These are phyloP conservation scores for Apiotrichum gamsii DNA, from an alignment of 1,284 basidiomycete species.

Conservation along the genomic window DNA sequence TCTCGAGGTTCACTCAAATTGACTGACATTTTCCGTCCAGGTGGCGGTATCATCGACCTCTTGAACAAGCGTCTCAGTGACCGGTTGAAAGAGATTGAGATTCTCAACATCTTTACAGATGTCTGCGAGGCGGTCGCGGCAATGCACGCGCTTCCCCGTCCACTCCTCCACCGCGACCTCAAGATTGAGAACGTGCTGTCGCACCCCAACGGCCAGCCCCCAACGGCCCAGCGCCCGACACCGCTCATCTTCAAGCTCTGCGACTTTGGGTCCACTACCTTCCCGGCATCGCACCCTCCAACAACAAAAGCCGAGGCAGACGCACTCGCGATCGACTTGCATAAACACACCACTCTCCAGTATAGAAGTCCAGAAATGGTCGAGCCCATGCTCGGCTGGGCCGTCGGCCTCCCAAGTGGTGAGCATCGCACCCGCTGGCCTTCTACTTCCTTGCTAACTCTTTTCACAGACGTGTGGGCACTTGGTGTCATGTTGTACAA, in stretches of 20 bases:
- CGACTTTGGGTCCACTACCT: slow-evolving; percentile 92
- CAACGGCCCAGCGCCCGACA: slow-evolving; percentile 54
- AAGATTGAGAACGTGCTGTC: slow-evolving; percentile 97
- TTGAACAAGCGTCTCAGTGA: slow-evolving; percentile 94
- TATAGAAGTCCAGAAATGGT: slow-evolving; percentile 99
- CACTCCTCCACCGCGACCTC: slow-evolving; percentile 91
- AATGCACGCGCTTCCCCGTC: slow-evolving; percentile 84
- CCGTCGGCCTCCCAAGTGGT: slow-evolving; percentile 51
- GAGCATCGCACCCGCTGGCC: slow-evolving; percentile 21
- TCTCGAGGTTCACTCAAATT: too few species aligned
- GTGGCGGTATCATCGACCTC: slow-evolving; percentile 98
- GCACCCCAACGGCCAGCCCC: slow-evolving; percentile 22
- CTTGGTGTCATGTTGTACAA: slow-evolving; percentile 72
- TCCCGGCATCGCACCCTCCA: slow-evolving; percentile 63
- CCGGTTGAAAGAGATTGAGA: slow-evolving; percentile 87
- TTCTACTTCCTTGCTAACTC: background rate
- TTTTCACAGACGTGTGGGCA: slow-evolving; percentile 61
- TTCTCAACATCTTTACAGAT: slow-evolving; percentile 94
- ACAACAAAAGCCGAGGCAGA: slow-evolving; percentile 73
- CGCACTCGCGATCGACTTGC: slow-evolving; percentile 81
- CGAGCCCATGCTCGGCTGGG: slow-evolving; percentile 53
- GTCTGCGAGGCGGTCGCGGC: slow-evolving; percentile 84
- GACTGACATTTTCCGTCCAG: slow-evolving; percentile 48
- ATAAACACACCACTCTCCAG: slow-evolving; percentile 89
- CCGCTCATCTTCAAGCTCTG: slow-evolving; percentile 80